Percentiles rank a stretch among this genome's conserved stretches.
These are phyloP conservation scores for Conoideocrella luteorostrata DNA, from an alignment of 2,329 filamentous ascomycete genomes.

Conservation along the genomic window DNA sequence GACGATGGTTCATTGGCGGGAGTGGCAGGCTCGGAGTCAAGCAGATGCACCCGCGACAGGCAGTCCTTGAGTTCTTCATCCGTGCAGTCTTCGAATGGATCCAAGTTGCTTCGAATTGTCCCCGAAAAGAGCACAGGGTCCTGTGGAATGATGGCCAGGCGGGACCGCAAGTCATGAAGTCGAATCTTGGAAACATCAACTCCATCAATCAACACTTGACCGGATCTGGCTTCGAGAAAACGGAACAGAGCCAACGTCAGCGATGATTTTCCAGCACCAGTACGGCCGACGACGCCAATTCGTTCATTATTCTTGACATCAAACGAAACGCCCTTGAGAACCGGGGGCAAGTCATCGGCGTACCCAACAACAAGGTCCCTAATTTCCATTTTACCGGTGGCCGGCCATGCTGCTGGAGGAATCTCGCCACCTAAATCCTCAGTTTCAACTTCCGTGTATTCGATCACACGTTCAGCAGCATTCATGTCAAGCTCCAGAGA, in stretches of 20 bases:
- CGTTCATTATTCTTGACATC: conserved; percentile 59
- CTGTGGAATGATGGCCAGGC: conserved; percentile 72
- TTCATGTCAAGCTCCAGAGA: conserved; percentile 75
- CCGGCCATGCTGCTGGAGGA: conserved; percentile 68
- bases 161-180: conserved; percentile 63
- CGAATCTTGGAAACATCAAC: conserved; percentile 67
- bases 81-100: conserved; percentile 65
- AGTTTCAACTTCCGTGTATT: conserved; percentile 64
- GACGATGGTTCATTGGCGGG: conserved; percentile 33
- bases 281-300: conserved; percentile 71
- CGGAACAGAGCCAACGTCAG: conserved; percentile 71
- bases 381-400: conserved; percentile 67
- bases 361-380: conserved; percentile 66
- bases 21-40: conserved; percentile 35
- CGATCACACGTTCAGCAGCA: conserved; percentile 66
- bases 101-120: conserved; percentile 68
- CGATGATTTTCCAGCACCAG: conserved; percentile 72
- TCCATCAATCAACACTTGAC: conserved; percentile 64
- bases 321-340: conserved; percentile 65
- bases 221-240: conserved; percentile 63
- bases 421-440: conserved; percentile 56
- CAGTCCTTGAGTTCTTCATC: conserved; percentile 65
- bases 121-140: conserved; percentile 79
- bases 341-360: conserved; percentile 62
- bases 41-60: conserved; percentile 64